Evolutionary conservation across 2,329 filamentous ascomycete species (phyloP), one percentile per base, ranked within the genome.

Genomic region (Aspergillus brasiliensis): DNA sequence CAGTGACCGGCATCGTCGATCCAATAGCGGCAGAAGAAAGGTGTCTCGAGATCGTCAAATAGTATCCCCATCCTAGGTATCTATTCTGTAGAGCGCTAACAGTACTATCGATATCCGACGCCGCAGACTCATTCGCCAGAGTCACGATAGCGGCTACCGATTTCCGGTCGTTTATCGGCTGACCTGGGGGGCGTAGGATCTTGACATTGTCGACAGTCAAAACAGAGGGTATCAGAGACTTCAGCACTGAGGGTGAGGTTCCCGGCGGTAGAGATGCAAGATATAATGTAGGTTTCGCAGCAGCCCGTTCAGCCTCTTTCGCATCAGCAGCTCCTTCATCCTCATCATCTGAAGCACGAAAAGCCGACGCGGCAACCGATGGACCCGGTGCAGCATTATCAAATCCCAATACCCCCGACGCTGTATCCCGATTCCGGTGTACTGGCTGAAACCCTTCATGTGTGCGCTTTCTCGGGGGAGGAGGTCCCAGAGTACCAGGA

Each of bases 51-150:
- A 96, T 83, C 6, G 86, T 89, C 2, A 97, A 81, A 74, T 93
- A 89, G 78, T 89, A 92, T 5, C 93, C 93, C 72, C 87, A 92
- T 15, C 93, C 93, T 15, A 97, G 80, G 72, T 97, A 97, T 65
- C 84, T 87, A 65, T 95, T 92, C 71, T 96, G 91, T 31, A 97
- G 78, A 3, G 85, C 78, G 71, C 88, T 94, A 55, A 96, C 91
- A 0, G 88, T 85, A 3, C 86, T 83, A 69, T 97, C 92, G 56
- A 97, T 93, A 58, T 96, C 91, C 23, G 88, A 90, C 0, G 89
- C 90, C 0, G 92, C 86, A 0, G 92, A 95, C 65, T 95, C 91
- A 59, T 90, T 87, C 1, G 90, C 87, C 28, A 97, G 78, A 0
- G 90, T 92, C 48, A 95, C 89, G 67, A 97, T 91, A 4, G 92